Evolutionary conservation across 805 yeast genomes (phyloP).

Genomic region (Diddensiella transvaalensis): DNA sequence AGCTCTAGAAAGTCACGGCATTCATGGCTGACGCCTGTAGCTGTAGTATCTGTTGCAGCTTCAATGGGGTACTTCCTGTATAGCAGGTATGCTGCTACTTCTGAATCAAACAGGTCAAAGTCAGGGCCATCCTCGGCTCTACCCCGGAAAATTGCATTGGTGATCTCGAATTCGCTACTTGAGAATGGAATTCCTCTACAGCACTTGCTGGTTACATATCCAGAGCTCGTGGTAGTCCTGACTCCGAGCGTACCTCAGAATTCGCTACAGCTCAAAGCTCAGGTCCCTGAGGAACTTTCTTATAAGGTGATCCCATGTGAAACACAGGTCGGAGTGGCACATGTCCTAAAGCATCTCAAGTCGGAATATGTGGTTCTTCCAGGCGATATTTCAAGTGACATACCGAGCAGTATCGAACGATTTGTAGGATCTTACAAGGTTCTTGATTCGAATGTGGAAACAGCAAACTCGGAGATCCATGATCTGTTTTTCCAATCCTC

Average conservation of each 20-base stretch:
- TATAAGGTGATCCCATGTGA: conserved; percentile 44
- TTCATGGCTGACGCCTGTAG: conserved; percentile 8
- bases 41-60: conserved; percentile 7
- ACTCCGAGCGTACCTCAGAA: conserved; percentile 31
- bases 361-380: conserved; percentile 33
- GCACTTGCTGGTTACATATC: conserved; percentile 18
- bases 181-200: conserved; percentile 20
- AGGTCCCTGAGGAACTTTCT: conserved; percentile 24
- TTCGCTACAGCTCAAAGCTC: conserved; percentile 16
- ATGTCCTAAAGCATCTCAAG: conserved; percentile 50
- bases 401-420: conserved; percentile 14
- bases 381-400: conserved; percentile 16
- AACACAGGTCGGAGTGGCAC: conserved; percentile 49
- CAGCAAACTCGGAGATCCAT: conserved; percentile 16
- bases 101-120: background rate
- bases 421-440: conserved; percentile 18
- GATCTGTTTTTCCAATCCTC: conserved; percentile 17
- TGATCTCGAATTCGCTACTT: conserved; percentile 16
- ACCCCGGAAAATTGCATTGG: conserved; percentile 7
- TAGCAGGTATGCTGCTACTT: background rate
- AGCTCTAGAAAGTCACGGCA: background rate
- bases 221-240: conserved; percentile 34
- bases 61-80: conserved; percentile 10
- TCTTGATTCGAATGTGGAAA: conserved; percentile 17
- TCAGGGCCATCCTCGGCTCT: background rate